Percentiles rank a stretch among this genome's conserved stretches.
Conservation (phyloP, 1,139 yeast genomes). For the Petasospora rhodanensis region DNA sequence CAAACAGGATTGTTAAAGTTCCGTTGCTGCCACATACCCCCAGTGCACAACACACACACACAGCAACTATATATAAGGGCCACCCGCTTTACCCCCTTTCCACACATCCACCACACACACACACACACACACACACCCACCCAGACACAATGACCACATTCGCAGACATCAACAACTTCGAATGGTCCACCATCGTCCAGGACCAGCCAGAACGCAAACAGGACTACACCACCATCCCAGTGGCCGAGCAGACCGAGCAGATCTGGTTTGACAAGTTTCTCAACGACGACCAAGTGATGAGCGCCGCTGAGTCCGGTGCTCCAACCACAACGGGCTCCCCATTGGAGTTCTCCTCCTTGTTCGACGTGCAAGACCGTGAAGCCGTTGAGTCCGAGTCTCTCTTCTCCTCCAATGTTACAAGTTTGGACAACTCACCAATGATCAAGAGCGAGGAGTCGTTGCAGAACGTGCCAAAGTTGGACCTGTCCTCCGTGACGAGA, state of each 20-base stretch:
- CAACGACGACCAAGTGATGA: constrained; percentile 9
- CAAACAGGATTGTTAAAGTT: neutral
- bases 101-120: neutral
- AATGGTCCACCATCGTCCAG: constrained; percentile 23
- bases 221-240: no score
- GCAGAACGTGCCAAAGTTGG: constrained; percentile 15
- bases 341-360: constrained; percentile 25
- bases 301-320: constrained; percentile 7
- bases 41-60: neutral
- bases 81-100: neutral
- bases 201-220: constrained; percentile 7
- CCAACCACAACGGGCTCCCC: constrained; percentile 22
- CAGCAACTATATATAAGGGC: neutral
- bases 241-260: constrained; percentile 6
- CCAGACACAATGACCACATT: constrained; percentile 17
- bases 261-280: constrained; percentile 22
- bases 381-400: constrained; percentile 16
- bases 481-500: constrained; percentile 9
- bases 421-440: constrained; percentile 26
- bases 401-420: constrained; percentile 23
- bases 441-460: constrained; percentile 23
- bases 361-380: constrained; percentile 15
- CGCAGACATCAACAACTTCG: constrained; percentile 19
- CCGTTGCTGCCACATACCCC: neutral
- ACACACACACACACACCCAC: constrained; percentile 1